These are phyloP conservation scores for Colletotrichum sp. DNA, from an alignment of 2,329 filamentous ascomycete genomes.

Conservation along the genomic window DNA sequence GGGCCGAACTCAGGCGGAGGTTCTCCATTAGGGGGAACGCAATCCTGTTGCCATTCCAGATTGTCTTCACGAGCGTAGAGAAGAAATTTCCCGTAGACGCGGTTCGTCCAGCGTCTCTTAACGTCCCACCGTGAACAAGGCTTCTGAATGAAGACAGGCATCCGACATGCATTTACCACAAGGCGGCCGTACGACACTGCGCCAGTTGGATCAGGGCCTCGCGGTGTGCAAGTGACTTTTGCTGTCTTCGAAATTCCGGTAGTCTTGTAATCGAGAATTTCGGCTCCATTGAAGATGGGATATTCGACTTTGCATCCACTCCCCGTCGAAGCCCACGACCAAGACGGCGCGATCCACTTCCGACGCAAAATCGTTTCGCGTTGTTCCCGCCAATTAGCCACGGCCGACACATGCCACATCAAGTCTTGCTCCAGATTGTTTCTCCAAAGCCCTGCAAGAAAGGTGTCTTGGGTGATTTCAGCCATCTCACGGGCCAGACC, in stretches of 20 bases:
- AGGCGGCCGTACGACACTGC: not conserved
- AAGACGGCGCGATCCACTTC: not conserved
- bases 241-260: not conserved
- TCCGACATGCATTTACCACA: not conserved
- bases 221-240: not conserved
- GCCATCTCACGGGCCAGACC: not conserved
- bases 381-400: not conserved
- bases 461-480: not conserved
- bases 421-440: not conserved
- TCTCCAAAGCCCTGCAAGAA: not conserved
- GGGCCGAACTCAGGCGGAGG: not conserved
- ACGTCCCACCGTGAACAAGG: not conserved
- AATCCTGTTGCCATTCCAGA: not conserved
- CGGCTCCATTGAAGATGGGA: not conserved
- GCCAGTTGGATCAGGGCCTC: not conserved
- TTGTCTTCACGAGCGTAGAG: not conserved
- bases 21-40: not conserved
- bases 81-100: not conserved
- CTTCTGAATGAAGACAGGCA: not conserved
- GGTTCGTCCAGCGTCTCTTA: not conserved
- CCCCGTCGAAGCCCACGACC: slow-evolving; percentile 2
- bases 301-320: not conserved
- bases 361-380: not conserved
- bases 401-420: not conserved
- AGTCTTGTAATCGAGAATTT: not conserved